Base-by-base conservation (phyloP, 169 alveolate genomes). In the Theileria orientalis region DNA sequence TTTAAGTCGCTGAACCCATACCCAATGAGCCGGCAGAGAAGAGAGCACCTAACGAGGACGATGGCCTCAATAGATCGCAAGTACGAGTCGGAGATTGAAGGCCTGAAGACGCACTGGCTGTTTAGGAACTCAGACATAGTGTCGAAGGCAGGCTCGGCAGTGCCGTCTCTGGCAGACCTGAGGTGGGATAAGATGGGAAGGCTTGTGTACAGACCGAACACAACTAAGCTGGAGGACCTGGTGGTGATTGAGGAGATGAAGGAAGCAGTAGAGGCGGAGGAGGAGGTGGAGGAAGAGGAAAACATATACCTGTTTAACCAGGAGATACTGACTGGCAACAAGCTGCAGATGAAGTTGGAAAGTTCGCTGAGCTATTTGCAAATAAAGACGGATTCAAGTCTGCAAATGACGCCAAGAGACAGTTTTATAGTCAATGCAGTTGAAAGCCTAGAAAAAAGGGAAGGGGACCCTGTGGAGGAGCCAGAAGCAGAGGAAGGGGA, bases 21-120 rank as follows among this genome's bases (percentile, higher is more conserved):
- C 64, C 93, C 95, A 1, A 93, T 94, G 37, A 93, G 92, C 44
- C 95, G 94, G 23, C 92, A 92, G 70, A 70, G 96, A 32, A 83
- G 89, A 41, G 96, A 92, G 5, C 92, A 92, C 52, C 78, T 94
- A 14, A 90, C 83, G 13, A 93, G 90, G 62, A 96, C 93, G 9
- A 90, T 94, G 94, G 87, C 92, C 54, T 84, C 92, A 61, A 92
- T 92, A 19, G 95, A 92, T 69, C 83, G 77, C 54, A 85, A 90
- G 76, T 92, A 85, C 69, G 46, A 57, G 64, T 75, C 74, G 51
- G 87, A 91, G 59, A 71, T 82, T 32, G 80, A 84, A n/a, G 78
- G 76, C 46, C 83, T 92, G 40, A 73, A 84, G 29, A 82, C 63
- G 49, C 91, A 92, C 64, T 92, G 96, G 96, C 92, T 92, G 13